Evolutionary conservation across 495 filamentous ascomycete genomes (phyloP), one percentile per base, ranked within the genome.

Genomic region (Xylaria intraflava): DNA sequence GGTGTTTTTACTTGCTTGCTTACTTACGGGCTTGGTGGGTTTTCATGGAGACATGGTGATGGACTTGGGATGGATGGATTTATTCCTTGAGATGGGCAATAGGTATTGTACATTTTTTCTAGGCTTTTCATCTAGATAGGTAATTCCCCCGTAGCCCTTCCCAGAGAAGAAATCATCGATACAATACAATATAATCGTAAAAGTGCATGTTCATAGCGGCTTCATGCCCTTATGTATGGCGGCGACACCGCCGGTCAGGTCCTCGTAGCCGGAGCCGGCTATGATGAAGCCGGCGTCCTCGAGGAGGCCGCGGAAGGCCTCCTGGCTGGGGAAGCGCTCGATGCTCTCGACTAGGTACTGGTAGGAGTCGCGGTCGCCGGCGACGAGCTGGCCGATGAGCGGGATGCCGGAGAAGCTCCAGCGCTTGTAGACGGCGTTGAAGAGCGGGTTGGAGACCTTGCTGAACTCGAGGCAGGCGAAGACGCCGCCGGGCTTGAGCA

Each of bases 321-420:
- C 72, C 76, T 98, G 93, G 45, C 74, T 81, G 3, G 94, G 94
- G 65, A 97, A 98, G 36, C 79, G 73, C 74, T 96, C 90, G 72
- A 98, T 97, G 71, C 89, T 95, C 80, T 98, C 93, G 23, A 97
- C 94, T 31, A 98, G 72, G 73, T 98, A 98, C 80, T 97, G 94
- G 69, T 98, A 98, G 64, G 89, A 95, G 60, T 90, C 90, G 46
- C 93, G 77, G 66, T 98, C 93, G 2, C 87, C 92, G 3, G 93
- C 94, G 27, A 98, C 91, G 57, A 98, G 59, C 73, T 98, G 91
- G 16, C 93, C 93, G 66, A 98, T 95, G 41, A 98, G 62, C 2
- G 93, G 93, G 57, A 98, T 98, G 14, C 89, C 89, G 45, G 82
- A 77, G 70, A 97, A 98, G 58, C 89, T 95, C 88, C 95, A 98